These are phyloP conservation scores for Jamesozyma spencerorum DNA, from an alignment of 805 yeast species.

Conservation along the genomic window DNA sequence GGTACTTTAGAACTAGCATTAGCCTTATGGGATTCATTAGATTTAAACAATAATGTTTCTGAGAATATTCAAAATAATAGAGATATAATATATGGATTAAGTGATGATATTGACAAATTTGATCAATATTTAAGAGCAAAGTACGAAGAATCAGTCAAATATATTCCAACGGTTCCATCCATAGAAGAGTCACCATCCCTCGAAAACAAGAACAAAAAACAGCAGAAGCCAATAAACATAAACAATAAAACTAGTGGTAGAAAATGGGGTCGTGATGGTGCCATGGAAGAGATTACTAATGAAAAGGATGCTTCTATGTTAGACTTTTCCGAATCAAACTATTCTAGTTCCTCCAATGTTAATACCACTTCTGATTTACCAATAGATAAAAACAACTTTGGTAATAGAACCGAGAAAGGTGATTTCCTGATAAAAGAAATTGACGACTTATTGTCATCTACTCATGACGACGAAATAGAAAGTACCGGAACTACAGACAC, in stretches of 20 bases:
- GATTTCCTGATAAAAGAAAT: slow-evolving; percentile 60
- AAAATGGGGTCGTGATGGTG: slow-evolving; percentile 62
- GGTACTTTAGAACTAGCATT: slow-evolving; percentile 33
- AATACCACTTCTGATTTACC: slow-evolving; percentile 11
- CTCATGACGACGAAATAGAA: slow-evolving; percentile 24
- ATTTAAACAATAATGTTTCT: slow-evolving; percentile 23
- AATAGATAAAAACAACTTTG: slow-evolving; percentile 31
- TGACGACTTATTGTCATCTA: slow-evolving; percentile 29
- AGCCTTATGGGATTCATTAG: slow-evolving; percentile 30
- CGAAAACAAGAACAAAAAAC: slow-evolving; percentile 11
- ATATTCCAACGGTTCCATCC: neutral
- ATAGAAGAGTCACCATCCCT: slow-evolving; percentile 3
- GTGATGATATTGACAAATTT: slow-evolving; percentile 32
- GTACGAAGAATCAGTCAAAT: slow-evolving; percentile 16
- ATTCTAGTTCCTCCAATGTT: slow-evolving; percentile 5
- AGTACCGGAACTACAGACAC: slow-evolving; percentile 33
- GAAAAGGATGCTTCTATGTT: slow-evolving; percentile 32
- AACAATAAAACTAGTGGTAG: slow-evolving; percentile 31
- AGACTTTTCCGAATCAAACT: slow-evolving; percentile 43
- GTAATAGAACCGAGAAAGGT: slow-evolving; percentile 39
- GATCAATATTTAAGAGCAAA: slow-evolving; percentile 33
- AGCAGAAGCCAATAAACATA: slow-evolving; percentile 2
- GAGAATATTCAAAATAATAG: slow-evolving; percentile 28
- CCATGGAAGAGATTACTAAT: slow-evolving; percentile 35
- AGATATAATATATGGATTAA: slow-evolving; percentile 23